Base-by-base conservation (phyloP, 192 early-diverging fungal genomes). In the Rhizoclosmatium globosum region DNA sequence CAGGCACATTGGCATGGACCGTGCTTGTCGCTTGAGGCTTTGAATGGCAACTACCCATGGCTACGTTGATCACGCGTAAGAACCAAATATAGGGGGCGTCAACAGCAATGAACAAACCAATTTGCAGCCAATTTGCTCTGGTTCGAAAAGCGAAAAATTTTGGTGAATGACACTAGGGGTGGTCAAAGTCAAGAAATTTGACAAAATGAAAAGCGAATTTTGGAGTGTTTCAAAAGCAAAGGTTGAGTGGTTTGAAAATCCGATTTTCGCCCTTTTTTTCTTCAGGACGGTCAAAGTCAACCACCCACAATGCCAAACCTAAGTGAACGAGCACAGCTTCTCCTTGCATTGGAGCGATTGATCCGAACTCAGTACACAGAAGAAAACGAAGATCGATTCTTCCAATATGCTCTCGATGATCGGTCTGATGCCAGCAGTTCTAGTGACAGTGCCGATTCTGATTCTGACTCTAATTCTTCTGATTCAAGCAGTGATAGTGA, bases 171-270 rank as follows among this genome's bases (percentile, higher is more conserved):
- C 60, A 62, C 4, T 17, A 62, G 60, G 60, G 60, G 60, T 38
- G 60, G 17, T 62, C 60, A 62, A 62, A 62, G 60, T 31, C 21
- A 21, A 23, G 31, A 62, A 62, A 17, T 31, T 31, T 6, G 4
- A 62, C 6, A 62, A 4, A 13, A 13, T 62, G 60, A 62, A 62
- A 62, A 62, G 6, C 60, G 60, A n/a, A 17, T 62, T 62, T 62
- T 62, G n/a, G 60, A 17, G 4, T 6, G 6, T 17, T 4, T 38
- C 9, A 62, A 62, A 62, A 62, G 31, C 60, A 50, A 15, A 9
- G 4, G 4, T 50, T 50, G 48, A 15, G 48, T 4, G 15, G 6
- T 21, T 4, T 21, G 60, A 62, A 62, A 62, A 62, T 17, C 53
- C n/a, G 60, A 13, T 62, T 62, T 62, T 38, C n/a, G 31, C 60